Evolutionary conservation across 495 filamentous ascomycete genomes (phyloP).

Genomic region (Peziza echinospora): DNA sequence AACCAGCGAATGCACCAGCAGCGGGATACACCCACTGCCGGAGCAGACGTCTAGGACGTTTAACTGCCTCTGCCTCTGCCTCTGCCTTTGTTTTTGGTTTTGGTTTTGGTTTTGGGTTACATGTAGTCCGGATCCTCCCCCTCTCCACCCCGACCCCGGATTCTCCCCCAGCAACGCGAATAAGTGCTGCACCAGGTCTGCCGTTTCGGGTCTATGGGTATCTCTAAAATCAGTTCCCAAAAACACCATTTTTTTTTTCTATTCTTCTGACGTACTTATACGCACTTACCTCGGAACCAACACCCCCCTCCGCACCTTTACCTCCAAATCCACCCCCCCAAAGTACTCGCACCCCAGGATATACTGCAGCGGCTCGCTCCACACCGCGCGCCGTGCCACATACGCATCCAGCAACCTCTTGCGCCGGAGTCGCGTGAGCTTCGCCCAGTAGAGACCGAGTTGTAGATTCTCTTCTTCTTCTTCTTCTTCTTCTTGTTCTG

Average conservation of each 20-base stretch:
- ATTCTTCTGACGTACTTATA: not conserved
- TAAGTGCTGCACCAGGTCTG: conserved; percentile 40
- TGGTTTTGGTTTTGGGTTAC: too few relatives aligned
- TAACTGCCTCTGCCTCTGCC: conserved; percentile 19
- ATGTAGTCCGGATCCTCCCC: too few relatives aligned
- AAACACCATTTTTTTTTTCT: not conserved
- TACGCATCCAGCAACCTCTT: conserved; percentile 24
- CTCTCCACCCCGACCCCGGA: too few relatives aligned
- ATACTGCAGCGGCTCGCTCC: conserved; percentile 64
- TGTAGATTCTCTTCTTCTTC: too few relatives aligned
- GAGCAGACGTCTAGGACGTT: conserved; percentile 69
- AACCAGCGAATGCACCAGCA: conserved; percentile 43
- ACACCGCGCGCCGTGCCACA: conserved; percentile 36
- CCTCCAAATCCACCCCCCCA: conserved; percentile 40
- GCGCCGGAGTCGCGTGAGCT: too few relatives aligned
- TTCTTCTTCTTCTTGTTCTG: not conserved
- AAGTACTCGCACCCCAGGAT: conserved; percentile 78
- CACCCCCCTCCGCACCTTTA: conserved; percentile 52
- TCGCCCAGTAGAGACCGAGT: too few relatives aligned
- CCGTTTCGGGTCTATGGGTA: conserved; percentile 51
- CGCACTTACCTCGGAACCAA: conserved; percentile 53
- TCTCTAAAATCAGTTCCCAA: not conserved
- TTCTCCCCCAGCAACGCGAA: conserved; percentile 31
- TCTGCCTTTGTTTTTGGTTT: too few relatives aligned
- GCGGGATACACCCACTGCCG: conserved; percentile 74